Percentiles rank a stretch among this genome's conserved stretches.
These are phyloP conservation scores for Recurvomyces mirabilis DNA, from an alignment of 495 filamentous ascomycete genomes.

Conservation along the genomic window DNA sequence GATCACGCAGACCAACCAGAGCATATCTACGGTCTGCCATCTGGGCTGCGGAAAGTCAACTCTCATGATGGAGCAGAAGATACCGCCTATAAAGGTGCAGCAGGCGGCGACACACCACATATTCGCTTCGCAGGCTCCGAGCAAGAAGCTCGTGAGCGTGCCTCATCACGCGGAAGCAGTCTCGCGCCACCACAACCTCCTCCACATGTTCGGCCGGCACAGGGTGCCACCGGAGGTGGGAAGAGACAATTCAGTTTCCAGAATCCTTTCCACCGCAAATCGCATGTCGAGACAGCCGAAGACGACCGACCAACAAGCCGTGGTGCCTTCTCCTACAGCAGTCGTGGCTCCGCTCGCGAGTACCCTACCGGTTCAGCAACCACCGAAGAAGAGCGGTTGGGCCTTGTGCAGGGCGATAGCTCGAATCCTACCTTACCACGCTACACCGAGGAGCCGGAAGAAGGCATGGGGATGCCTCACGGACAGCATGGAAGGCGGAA, in stretches of 20 bases:
- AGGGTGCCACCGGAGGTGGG: constrained; percentile 22
- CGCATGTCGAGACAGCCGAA: constrained; percentile 16
- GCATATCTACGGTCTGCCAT: constrained; percentile 25
- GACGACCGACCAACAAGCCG: constrained; percentile 26
- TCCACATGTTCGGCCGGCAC: constrained; percentile 36
- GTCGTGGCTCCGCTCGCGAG: constrained; percentile 36
- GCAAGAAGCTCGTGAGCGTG: constrained; percentile 20
- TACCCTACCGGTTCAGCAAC: constrained; percentile 35
- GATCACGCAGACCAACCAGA: constrained; percentile 1
- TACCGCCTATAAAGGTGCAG: constrained; percentile 40
- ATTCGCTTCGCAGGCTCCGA: constrained; percentile 35
- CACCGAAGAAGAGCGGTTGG: constrained; percentile 82
- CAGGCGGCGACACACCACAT: constrained; percentile 25
- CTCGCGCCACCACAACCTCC: constrained; percentile 27
- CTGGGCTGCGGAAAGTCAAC: constrained; percentile 9
- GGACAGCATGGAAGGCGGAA: not conserved
- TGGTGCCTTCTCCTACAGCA: constrained; percentile 32
- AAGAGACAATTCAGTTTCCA: constrained; percentile 88
- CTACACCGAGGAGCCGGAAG: constrained; percentile 10
- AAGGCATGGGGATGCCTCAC: too few species aligned
- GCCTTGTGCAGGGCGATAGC: constrained; percentile 48
- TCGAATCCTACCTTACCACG: constrained; percentile 5
- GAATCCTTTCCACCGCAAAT: constrained; percentile 49
- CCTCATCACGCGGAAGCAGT: constrained; percentile 17
- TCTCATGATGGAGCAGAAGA: constrained; percentile 28